Base-by-base conservation (phyloP, 169 alveolate species). In the Plasmodium sp. region DNA sequence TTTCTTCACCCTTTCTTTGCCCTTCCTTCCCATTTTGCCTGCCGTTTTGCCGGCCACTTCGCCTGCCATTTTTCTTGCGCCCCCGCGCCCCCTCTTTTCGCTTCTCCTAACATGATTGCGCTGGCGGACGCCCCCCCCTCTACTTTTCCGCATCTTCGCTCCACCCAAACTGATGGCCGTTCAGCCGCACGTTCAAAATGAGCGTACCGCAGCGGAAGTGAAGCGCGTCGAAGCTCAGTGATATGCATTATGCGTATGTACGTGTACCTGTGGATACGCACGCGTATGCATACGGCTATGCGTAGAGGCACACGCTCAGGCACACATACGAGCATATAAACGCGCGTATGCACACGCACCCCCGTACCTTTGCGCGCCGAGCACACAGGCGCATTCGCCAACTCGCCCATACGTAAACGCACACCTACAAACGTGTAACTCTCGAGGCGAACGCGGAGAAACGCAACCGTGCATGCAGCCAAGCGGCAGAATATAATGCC, bases 401-500 rank as follows among this genome's bases (percentile, higher is more conserved):
- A 62, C 75, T n/a, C 7, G 34, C 34, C 34, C 36, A 62, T 62
- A 62, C 10, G 31, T 18, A 36, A 48, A 48, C 58, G n/a, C 12
- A 48, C n/a, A 48, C 58, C 58, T 48, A 48, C 58, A 9, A 48
- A 48, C 58, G n/a, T 48, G 58, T 10, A 48, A 48, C 12, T n/a
- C n/a, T 12, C 12, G n/a, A 48, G 58, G 5, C 58, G 12, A 48
- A 48, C 58, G 58, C 58, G 58, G 58, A 72, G 34, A 84, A n/a
- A 84, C 34, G 56, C 67, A 39, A n/a, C 33, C 41, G 62, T 84
- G 45, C 74, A 56, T 39, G 33, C 4, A 62, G 34, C 45, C 9
- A 39, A 45, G 51, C 51, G 33, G 5, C 18, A 51, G 56, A 56
- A 72, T 72, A 36, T 36, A 84, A 84, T 84, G 93, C 75, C 41